Base-by-base conservation (phyloP, 2,329 filamentous ascomycete genomes). In the Aspergillus udagawae region DNA sequence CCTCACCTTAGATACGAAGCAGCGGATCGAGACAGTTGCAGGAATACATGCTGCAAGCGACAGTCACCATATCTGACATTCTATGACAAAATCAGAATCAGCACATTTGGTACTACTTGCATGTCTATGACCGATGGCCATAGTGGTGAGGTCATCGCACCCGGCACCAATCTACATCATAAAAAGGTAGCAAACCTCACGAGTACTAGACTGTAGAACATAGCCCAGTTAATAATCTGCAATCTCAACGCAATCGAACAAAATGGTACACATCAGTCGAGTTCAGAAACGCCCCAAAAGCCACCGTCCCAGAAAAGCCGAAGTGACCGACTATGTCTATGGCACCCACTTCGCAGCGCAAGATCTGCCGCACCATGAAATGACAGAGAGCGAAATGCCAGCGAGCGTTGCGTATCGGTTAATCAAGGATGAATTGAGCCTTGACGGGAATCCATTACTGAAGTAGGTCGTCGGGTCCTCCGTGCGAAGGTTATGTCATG, bases 341-440 rank as follows among this genome's bases (percentile, higher is more conserved):
- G 92, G 91, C 69, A 92, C 89, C 58, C 84, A 81, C 62, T 96
- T 90, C 70, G 92, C 92, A n/a, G 83, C 84, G 32, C 79, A 88
- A 69, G 90, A 95, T 67, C 81, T 96, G 27, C 92, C 92, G 42
- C 85, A 83, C 70, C 80, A 90, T 69, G 87, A 90, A 77, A 96
- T 97, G 85, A 90, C 92, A 1, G 91, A 95, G 64, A 69, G 77
- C 21, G 90, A 94, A 75, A 96, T 96, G 92, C 92, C 93, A 41
- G 86, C 85, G 65, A 85, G 88, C 61, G 81, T 83, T 0, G 86
- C 87, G 1, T 84, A 87, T 64, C 84, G 88, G 62, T 79, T 90
- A 70, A 77, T 87, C 58, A 81, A 79, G 59, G 84, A 86, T 68
- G 84, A 87, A 64, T 70, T 86, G 38, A 83, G 87, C 69, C 76